Evolutionary conservation across 2,329 filamentous ascomycete genomes (phyloP), one percentile per base, ranked within the genome.

Genomic region (Incumbomyces lentus): DNA sequence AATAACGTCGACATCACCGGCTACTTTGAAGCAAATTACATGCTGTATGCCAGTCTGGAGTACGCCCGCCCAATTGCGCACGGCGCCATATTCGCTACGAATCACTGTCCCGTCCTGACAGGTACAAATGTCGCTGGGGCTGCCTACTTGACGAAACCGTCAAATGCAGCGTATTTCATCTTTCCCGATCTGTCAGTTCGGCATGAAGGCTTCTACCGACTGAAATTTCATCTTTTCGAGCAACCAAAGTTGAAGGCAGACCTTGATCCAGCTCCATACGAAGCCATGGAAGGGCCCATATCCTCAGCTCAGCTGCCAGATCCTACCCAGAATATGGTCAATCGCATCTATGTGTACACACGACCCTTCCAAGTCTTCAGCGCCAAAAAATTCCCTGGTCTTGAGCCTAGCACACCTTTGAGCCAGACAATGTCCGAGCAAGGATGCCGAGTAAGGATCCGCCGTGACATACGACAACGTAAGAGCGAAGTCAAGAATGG

Each of bases 311-410:
- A 4, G 22, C 22, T 8, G 22, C 22, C 22, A 26, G 22, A 26
- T 26, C 22, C 22, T 8, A 26, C 22, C 22, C 33, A 58, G 33
- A 40, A 45, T 35, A 85, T 94, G 53, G 83, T 88, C 60, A 90
- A 87, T 69, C 78, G 89, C 45, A 78, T 95, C 68, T 87, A 95
- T 64, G 84, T 95, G 58, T 88, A 90, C 71, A 94, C 92, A 0
- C 69, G 75, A 11, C 80, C 86, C 0, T 96, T 98, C 64, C 81
- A 79, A 40, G 92, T 96, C 35, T 96, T 77, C 70, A 95, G 89
- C 58, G 92, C 92, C 43, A 98, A 96, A 80, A 96, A 95, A 70
- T 98, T 98, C 69, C 92, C 92, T 13, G 92, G 90, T 14, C 71
- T 96, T 49, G 83, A 85, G 37, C 86, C 92, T 64, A 95, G 88